phyloP scores from a whole-genome alignment of 495 filamentous ascomycete genomes.

The Aspergillus saccharolyticus region DNA sequence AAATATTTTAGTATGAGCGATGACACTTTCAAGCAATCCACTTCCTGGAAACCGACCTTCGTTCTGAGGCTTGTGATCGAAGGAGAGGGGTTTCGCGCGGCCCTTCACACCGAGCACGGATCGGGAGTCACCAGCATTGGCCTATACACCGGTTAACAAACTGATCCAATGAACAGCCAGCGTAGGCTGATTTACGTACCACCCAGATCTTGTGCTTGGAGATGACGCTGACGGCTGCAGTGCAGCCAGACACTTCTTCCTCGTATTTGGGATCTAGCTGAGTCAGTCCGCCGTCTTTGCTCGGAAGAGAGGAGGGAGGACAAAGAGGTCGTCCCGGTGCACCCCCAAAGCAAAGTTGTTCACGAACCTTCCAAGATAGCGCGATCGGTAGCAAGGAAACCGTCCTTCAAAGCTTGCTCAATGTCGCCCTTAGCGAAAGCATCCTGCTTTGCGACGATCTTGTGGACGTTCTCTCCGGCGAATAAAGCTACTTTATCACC shows the following conservation, averaged over 20 bases:
- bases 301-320: slow-evolving; percentile 2
- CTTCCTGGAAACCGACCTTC: slow-evolving; percentile 58
- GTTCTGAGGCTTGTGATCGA: slow-evolving; percentile 98
- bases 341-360: background rate
- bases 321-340: slow-evolving; percentile 6
- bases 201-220: slow-evolving; percentile 90
- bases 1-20: background rate
- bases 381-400: slow-evolving; percentile 91
- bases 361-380: slow-evolving; percentile 86
- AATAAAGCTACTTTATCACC: slow-evolving; percentile 94
- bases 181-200: slow-evolving; percentile 50
- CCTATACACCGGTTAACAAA: slow-evolving; percentile 49
- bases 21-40: slow-evolving; percentile 2
- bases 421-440: slow-evolving; percentile 86
- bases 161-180: background rate
- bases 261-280: slow-evolving; percentile 85
- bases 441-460: slow-evolving; percentile 90
- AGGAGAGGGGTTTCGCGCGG: slow-evolving; percentile 91
- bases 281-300: slow-evolving; percentile 13
- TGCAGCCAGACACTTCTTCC: slow-evolving; percentile 97
- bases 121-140: slow-evolving; percentile 93
- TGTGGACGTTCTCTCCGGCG: slow-evolving; percentile 86
- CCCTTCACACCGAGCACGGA: slow-evolving; percentile 93
- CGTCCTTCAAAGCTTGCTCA: slow-evolving; percentile 94
- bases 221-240: slow-evolving; percentile 84